Percentiles rank a stretch among this genome's conserved stretches.
phyloP scores from a whole-genome alignment of 208 protist genomes.

The Trypanosoma theileri region DNA sequence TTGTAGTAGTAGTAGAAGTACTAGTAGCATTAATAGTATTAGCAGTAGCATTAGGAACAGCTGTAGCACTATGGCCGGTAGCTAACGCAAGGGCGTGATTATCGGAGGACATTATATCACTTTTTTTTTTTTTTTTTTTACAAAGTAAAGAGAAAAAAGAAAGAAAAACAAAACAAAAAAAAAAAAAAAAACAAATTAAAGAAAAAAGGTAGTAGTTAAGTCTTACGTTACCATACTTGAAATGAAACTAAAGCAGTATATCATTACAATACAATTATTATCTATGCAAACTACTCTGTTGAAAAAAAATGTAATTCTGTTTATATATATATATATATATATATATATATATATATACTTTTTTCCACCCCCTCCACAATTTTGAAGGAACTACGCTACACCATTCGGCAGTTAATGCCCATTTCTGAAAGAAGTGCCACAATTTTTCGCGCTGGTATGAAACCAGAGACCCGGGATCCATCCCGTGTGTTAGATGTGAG shows the following conservation, averaged over 20 bases:
- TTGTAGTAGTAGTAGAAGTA: background rate
- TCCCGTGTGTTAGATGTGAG: slow-evolving; percentile 79
- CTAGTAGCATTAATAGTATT: background rate
- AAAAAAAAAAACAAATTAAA: background rate
- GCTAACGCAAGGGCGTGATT: background rate
- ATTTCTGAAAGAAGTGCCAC: slow-evolving; percentile 72
- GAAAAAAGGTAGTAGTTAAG: too few relatives aligned
- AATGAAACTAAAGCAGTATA: too few relatives aligned
- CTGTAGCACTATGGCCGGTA: background rate
- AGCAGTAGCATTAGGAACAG: background rate
- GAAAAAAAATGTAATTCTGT: too few relatives aligned
- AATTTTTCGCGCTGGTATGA: slow-evolving; percentile 72
- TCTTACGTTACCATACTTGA: too few relatives aligned
- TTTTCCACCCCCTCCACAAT: background rate
- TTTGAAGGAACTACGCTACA: background rate
- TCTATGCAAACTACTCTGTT: too few relatives aligned
- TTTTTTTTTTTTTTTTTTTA: background rate
- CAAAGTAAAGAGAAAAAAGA: background rate
- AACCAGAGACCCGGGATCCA: slow-evolving; percentile 79
- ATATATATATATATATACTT: slow-evolving; percentile 1
- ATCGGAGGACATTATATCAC: slow-evolving; percentile 16
- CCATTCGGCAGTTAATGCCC: slow-evolving; percentile 43
- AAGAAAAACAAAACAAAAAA: background rate
- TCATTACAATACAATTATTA: too few relatives aligned
- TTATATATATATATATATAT: background rate